Percentiles rank a stretch among this genome's conserved stretches.
Evolutionary conservation across 2,329 filamentous ascomycete genomes (phyloP).

Genomic region (Fusarium paranaense): DNA sequence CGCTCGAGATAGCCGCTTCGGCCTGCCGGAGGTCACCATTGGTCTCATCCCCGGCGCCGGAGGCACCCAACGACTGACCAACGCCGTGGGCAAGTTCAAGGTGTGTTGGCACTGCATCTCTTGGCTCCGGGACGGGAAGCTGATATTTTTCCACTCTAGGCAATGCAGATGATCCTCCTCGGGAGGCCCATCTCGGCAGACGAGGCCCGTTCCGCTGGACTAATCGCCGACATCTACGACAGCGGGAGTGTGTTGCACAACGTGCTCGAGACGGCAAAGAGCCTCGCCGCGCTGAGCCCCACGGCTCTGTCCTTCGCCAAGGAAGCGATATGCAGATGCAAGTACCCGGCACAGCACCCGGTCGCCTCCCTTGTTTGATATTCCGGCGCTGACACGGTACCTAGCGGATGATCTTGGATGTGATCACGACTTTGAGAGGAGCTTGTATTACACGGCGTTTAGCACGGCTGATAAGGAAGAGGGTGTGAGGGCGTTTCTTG

Average conservation of each 20-base stretch:
- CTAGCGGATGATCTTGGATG: slow-evolving; percentile 42
- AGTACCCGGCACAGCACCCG: slow-evolving; percentile 4
- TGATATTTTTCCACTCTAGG: slow-evolving; percentile 30
- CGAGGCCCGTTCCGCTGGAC: slow-evolving; percentile 43
- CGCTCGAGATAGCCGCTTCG: slow-evolving; percentile 51
- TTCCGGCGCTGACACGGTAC: not conserved
- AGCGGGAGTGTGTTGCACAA: slow-evolving; percentile 44
- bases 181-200: slow-evolving; percentile 42
- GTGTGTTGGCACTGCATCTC: slow-evolving; percentile 31
- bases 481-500: slow-evolving; percentile 47
- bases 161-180: slow-evolving; percentile 49
- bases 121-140: not conserved
- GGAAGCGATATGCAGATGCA: slow-evolving; percentile 45
- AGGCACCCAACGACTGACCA: slow-evolving; percentile 55
- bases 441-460: slow-evolving; percentile 53
- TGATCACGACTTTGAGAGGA: slow-evolving; percentile 50
- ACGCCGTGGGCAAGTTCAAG: slow-evolving; percentile 55
- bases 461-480: slow-evolving; percentile 47
- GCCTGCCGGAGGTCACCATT: slow-evolving; percentile 54
- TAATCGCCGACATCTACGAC: slow-evolving; percentile 44
- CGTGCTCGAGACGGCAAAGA: slow-evolving; percentile 40
- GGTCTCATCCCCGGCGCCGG: slow-evolving; percentile 56
- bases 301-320: slow-evolving; percentile 45
- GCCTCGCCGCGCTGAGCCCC: slow-evolving; percentile 40
- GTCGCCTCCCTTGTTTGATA: not conserved